Evolutionary conservation across 176 grass and related monocot genomes (phyloP), one percentile per base, ranked within the genome.

Genomic region (Elaeis guineensis): DNA sequence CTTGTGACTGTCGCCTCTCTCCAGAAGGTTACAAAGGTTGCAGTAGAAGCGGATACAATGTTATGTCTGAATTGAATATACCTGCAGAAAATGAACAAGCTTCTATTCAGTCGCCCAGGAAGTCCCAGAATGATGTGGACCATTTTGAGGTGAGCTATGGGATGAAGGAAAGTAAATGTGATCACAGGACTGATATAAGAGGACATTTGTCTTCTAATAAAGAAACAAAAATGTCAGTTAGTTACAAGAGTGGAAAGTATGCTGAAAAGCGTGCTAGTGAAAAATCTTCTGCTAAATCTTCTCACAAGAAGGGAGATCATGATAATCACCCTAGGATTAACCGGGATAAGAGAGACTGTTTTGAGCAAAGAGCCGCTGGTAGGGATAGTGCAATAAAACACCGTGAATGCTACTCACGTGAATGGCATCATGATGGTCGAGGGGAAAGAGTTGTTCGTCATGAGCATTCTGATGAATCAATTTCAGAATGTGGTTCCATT

Each of bases 221-320:
- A 58, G 32, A 61, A 72, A 75, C 51, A 65, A 78, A 66, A 32
- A 56, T 21, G 66, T 56, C 67, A 66, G 59, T 66, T 23, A 82
- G n/a, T 59, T 68, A 70, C 44, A 39, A 24, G 58, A 70, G 55
- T n/a, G 6, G 51, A 65, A 73, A 48, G 51, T 60, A 76, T 55
- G 44, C 30, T 73, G 55, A 21, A 65, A 62, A 72, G 29, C 55
- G 65, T 69, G 65, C 8, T 69, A 65, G 35, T 21, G 55, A 65
- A 35, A 77, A 76, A 80, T 62, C 12, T 66, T 76, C 68, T 63
- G 58, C 55, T 32, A 76, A 44, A 78, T 64, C 25, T 69, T 79
- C 30, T 51, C 44, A 44, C 17, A 62, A 52, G 49, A 82, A 69
- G 5, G 61, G 22, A 12, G 64, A 51, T 66, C 59, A 16, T 53